phyloP scores from a whole-genome alignment of 139 green algal genomes.

The Closterium sp. region DNA sequence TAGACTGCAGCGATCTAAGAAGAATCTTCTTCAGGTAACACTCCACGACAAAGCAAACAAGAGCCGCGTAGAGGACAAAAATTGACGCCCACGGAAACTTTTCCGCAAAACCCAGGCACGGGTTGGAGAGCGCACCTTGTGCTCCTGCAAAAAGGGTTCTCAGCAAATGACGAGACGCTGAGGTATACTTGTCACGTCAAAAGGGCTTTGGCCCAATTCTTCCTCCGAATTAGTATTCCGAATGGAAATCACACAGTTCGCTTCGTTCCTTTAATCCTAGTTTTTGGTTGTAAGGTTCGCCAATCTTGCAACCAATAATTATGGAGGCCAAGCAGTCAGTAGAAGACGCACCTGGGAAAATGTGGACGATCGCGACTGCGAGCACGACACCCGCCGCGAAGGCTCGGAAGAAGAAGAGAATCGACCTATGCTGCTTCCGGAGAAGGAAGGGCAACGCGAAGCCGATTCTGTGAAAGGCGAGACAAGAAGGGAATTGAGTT shows the following conservation, averaged over 20 bases:
- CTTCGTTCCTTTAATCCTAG: no score
- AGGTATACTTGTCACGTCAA: no score
- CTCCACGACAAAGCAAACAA: neutral
- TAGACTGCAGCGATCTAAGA: neutral
- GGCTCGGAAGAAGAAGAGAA: slow-evolving; percentile 33
- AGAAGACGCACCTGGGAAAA: slow-evolving; percentile 1
- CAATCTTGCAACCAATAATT: no score
- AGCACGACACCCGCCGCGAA: slow-evolving; percentile 32
- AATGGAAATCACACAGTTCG: no score
- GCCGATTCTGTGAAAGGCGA: neutral
- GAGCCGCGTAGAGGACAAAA: neutral
- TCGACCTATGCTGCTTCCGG: neutral
- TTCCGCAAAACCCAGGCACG: neutral
- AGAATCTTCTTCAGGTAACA: neutral
- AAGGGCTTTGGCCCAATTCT: no score
- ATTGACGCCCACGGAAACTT: neutral
- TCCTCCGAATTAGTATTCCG: no score
- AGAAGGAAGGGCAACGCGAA: neutral
- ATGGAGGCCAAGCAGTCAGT: neutral
- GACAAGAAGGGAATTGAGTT: neutral
- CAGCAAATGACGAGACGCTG: no score
- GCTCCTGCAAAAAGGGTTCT: neutral
- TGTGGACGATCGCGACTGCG: slow-evolving; percentile 21
- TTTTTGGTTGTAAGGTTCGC: no score
- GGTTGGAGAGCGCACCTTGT: neutral